Percentiles rank a stretch among this genome's conserved stretches.
phyloP scores from a whole-genome alignment of 495 filamentous ascomycete species.

The Aspergillus bridgeri region DNA sequence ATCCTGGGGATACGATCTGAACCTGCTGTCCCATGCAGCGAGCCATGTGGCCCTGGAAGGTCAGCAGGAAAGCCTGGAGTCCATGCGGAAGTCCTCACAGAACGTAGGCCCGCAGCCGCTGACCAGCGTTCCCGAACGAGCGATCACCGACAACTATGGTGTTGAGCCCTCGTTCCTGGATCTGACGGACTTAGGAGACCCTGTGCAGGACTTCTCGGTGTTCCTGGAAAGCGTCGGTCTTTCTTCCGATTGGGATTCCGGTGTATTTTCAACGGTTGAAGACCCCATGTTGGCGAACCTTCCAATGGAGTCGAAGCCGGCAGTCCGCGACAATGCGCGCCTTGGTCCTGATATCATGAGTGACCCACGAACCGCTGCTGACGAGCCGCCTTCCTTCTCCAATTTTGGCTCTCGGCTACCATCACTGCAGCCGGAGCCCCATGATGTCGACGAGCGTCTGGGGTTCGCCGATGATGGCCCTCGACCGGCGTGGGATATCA shows the following conservation, averaged over 20 bases:
- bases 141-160: slow-evolving; percentile 45
- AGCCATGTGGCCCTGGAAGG: slow-evolving; percentile 49
- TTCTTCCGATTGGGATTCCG: slow-evolving; percentile 51
- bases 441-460: slow-evolving; percentile 53
- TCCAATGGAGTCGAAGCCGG: slow-evolving; percentile 37
- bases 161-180: slow-evolving; percentile 47
- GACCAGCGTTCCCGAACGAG: slow-evolving; percentile 34
- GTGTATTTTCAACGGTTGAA: slow-evolving; percentile 46
- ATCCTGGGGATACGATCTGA: slow-evolving; percentile 50
- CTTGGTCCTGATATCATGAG: slow-evolving; percentile 37
- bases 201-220: slow-evolving; percentile 49
- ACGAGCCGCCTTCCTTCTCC: slow-evolving; percentile 52
- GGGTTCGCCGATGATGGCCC: slow-evolving; percentile 43
- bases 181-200: slow-evolving; percentile 45
- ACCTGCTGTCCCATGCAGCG: slow-evolving; percentile 48
- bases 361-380: slow-evolving; percentile 34
- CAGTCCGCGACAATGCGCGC: slow-evolving; percentile 32
- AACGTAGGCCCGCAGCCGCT: slow-evolving; percentile 31
- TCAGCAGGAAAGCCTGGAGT: slow-evolving; percentile 44
- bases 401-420: slow-evolving; percentile 67
- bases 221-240: slow-evolving; percentile 49
- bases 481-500: slow-evolving; percentile 61
- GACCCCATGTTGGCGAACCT: slow-evolving; percentile 38
- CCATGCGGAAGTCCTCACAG: slow-evolving; percentile 39
- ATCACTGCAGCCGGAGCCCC: slow-evolving; percentile 62